Evolutionary conservation across 768 basidiomycete species (phyloP).

Genomic region (Leccinum longicurvipes): DNA sequence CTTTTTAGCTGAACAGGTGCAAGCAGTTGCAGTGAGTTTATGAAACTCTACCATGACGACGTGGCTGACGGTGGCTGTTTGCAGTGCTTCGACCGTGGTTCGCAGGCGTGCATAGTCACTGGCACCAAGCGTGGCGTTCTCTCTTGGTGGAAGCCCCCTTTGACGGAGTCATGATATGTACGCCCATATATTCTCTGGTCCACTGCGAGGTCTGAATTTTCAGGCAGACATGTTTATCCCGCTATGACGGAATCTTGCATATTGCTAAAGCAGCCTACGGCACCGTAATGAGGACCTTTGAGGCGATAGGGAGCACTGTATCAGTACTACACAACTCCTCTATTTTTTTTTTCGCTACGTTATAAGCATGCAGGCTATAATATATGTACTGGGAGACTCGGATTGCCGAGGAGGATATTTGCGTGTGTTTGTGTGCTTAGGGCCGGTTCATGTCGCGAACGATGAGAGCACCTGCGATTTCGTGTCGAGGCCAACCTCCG

Average conservation of each 20-base stretch:
- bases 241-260: constrained; percentile 30
- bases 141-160: constrained; percentile 51
- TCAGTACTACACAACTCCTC: constrained; percentile 28
- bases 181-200: constrained; percentile 3
- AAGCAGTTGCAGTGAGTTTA: constrained; percentile 35
- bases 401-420: constrained; percentile 15
- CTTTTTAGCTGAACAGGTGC: constrained; percentile 29
- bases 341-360: constrained; percentile 14
- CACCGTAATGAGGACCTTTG: constrained; percentile 26
- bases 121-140: constrained; percentile 54
- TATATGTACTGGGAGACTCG: constrained; percentile 23
- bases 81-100: constrained; percentile 47
- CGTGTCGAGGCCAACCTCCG: constrained; percentile 25
- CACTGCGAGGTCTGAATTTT: constrained; percentile 9
- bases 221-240: constrained; percentile 10
- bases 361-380: constrained; percentile 24
- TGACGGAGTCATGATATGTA: constrained; percentile 29
- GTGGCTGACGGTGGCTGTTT: constrained; percentile 26
- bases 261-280: constrained; percentile 24
- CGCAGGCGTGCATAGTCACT: constrained; percentile 43
- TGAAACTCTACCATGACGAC: not conserved
- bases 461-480: constrained; percentile 24
- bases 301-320: constrained; percentile 29
- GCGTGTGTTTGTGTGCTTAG: constrained; percentile 33
- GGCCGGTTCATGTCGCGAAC: constrained; percentile 30